These are phyloP conservation scores for Discostella pseudostelligera DNA, from an alignment of 108 stramenopile species.

Conservation along the genomic window DNA sequence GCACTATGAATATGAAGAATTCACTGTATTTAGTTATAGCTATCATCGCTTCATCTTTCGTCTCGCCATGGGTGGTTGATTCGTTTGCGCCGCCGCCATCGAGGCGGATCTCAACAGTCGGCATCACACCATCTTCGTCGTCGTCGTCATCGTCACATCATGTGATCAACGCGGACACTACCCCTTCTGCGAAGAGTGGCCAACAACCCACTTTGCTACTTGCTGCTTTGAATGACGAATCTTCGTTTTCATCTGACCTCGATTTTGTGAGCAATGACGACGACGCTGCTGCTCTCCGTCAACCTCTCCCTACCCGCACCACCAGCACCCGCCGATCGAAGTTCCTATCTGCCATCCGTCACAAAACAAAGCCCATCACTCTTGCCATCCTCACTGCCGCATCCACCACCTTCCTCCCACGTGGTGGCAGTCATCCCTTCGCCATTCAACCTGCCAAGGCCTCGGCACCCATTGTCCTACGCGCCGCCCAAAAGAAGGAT, in stretches of 20 bases:
- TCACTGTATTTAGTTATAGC: too few species aligned
- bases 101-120: neutral
- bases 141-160: conserved; percentile 1
- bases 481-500: conserved; percentile 54
- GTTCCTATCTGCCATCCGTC: neutral
- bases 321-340: neutral
- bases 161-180: too few species aligned
- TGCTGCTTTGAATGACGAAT: too few species aligned
- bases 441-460: too few species aligned
- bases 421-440: conserved; percentile 21
- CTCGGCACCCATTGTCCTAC: conserved; percentile 71
- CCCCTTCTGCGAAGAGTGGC: too few species aligned
- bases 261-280: neutral
- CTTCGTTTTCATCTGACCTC: neutral
- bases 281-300: neutral
- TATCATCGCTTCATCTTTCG: too few species aligned
- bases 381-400: conserved; percentile 17
- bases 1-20: too few species aligned
- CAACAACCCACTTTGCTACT: too few species aligned
- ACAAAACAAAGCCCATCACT: conserved; percentile 34
- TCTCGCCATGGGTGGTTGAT: neutral
- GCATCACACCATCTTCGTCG: neutral
- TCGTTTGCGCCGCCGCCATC: conserved; percentile 22
- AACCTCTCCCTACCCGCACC: neutral
- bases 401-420: neutral